Evolutionary conservation across 1,284 basidiomycete genomes (phyloP), one percentile per base, ranked within the genome.

Genomic region (Ustilago trichophora): DNA sequence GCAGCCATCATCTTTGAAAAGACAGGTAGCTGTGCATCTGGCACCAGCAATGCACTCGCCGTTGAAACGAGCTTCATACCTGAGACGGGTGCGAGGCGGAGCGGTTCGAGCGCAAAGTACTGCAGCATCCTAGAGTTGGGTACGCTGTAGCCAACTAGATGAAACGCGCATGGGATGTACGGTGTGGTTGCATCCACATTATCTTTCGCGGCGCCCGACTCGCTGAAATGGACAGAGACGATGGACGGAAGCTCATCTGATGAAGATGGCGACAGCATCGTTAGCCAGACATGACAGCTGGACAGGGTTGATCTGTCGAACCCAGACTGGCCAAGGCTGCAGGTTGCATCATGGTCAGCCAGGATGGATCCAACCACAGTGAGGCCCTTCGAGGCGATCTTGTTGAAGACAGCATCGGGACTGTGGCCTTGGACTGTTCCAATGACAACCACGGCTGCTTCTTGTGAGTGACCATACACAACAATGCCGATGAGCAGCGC

Each of bases 101-200:
- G 82, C 29, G 79, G 73, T 31, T 84, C 82, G 21, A 88, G 78
- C 0, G 85, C 82, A 68, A 88, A 87, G 62, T 87, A 88, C 21
- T 87, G 84, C 57, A 88, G 80, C 10, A 85, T 85, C 4, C 81
- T 76, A n/a, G 82, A 75, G 2, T 82, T 67, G 48, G 88, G 87
- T 31, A 85, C 84, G 35, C 80, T 73, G 69, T 89, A 90, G 52
- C 84, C 82, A 32, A 88, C 40, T 22, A 73, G 7, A 11, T 24
- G 49, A 43, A 74, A 27, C 11, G 60, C 43, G 19, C 64, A 67
- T 2, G 52, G n/a, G n/a, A n/a, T n/a, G n/a, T n/a, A n/a, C n/a
- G n/a, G 18, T 4, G 29, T 7, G 13, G 3, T 24, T 26, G 32
- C 7, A 19, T 27, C 21, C 9, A 15, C 27, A 25, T 21, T 26